Base-by-base conservation (phyloP, 2,329 filamentous ascomycete species). In the Septoria linicola region DNA sequence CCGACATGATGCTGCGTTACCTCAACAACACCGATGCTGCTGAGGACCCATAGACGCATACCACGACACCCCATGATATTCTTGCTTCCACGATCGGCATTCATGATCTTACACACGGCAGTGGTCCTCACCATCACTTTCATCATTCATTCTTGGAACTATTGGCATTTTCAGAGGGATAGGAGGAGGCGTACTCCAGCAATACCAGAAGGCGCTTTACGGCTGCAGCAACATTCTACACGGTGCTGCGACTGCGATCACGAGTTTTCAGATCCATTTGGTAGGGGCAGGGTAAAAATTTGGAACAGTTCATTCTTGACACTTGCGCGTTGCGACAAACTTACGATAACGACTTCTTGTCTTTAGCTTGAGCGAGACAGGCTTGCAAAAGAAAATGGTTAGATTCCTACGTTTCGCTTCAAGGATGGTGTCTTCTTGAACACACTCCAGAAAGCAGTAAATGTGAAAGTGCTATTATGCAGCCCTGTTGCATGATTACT, bases 21-120 rank as follows among this genome's bases (percentile, higher is more conserved):
- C 31, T 57, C 16, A 36, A 50, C 19, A 41, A 36, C 14, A 55
- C 48, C 51, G 55, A 49, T 47, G 54, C 25, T 35, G 31, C 40
- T 13, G 47, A 42, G 14, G 35, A 37, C 13, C 40, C 47, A 16
- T 51, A 45, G 40, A 39, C 8, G 27, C 2, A 8, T 11, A n/a
- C n/a, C n/a, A n/a, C 20, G 19, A 35, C 20, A 37, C n/a, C n/a
- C n/a, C n/a, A n/a, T n/a, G n/a, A n/a, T 27, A 10, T 5, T n/a
- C 2, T 19, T 17, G 6, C 32, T 16, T 27, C 14, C 19, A 20
- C 11, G 34, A 8, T 7, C 16, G 6, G 19, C n/a, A n/a, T n/a
- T 10, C 16, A 17, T 20, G 4, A 30, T 17, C 23, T 30, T 6
- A 30, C 21, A 8, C 40, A 31, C 23, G 23, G 10, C 23, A 5